These are phyloP conservation scores for Alternaria dauci DNA, from an alignment of 2,329 filamentous ascomycete species.

Conservation along the genomic window DNA sequence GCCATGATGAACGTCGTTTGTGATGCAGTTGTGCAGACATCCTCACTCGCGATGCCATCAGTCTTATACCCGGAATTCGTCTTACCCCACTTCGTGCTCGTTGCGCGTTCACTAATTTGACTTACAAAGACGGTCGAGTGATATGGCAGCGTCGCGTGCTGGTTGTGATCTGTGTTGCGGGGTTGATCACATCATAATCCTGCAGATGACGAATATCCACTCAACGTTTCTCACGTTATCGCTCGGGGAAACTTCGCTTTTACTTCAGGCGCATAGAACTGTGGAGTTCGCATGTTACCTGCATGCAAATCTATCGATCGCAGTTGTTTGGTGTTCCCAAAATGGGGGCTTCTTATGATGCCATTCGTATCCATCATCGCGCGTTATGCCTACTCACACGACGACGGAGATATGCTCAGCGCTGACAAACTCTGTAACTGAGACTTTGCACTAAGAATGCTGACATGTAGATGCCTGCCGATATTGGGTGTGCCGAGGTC, in stretches of 20 bases:
- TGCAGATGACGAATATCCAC: conserved; percentile 42
- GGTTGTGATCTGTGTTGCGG: conserved; percentile 37
- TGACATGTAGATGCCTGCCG: not conserved
- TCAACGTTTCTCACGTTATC: conserved; percentile 37
- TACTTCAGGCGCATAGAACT: not conserved
- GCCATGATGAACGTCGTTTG: conserved; percentile 54
- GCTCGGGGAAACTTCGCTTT: conserved; percentile 6
- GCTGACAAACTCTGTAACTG: conserved; percentile 15
- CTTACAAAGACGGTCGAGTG: not conserved
- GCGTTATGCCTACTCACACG: conserved; percentile 7
- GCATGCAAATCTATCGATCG: not conserved
- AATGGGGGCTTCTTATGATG: conserved; percentile 26
- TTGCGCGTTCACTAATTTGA: conserved; percentile 25
- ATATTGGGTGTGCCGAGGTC: not conserved
- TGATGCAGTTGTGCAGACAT: not conserved
- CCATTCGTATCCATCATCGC: conserved; percentile 30
- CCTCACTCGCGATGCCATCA: not conserved
- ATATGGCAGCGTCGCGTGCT: conserved; percentile 13
- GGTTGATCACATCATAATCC: conserved; percentile 48
- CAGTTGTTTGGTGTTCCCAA: not conserved
- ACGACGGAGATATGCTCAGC: not conserved
- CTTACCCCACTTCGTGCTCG: conserved; percentile 13
- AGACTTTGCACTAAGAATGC: not conserved
- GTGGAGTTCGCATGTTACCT: not conserved
- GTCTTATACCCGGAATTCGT: conserved; percentile 24